Base-by-base conservation (phyloP, 2,329 filamentous ascomycete genomes). In the Fonsecaea monophora region DNA sequence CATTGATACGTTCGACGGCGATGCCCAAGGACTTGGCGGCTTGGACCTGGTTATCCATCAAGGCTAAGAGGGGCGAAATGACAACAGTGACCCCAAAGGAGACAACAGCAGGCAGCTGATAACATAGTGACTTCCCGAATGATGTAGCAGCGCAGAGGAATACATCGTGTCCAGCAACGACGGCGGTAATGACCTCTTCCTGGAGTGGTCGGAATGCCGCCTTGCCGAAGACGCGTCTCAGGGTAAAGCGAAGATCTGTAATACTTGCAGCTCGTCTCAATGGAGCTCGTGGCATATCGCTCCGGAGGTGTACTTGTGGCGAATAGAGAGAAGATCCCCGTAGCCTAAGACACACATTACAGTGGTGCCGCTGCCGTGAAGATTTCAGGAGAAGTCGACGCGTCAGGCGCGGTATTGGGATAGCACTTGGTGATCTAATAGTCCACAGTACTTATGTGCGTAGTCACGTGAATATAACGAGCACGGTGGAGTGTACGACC, bases 1-100 rank as follows among this genome's bases (percentile, higher is more conserved):
- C 92, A 77, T 97, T 97, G 72, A 97, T 90, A 0, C 92, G 92
- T 68, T 90, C 90, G 53, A 95, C 94, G 63, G 90, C 85, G 65
- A 98, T 90, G 25, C 89, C 89, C 50, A 91, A 87, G 61, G 86
- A 85, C 70, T 87, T 87, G 58, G 97, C 84, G 25, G 92, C 88
- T 72, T 91, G 89, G 53, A 98, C 92, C 84, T 98, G 94, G 75
- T 98, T 97, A 79, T 94, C 92, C 92, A 97, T 97, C 63, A 97
- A 84, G 71, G 93, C 94, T 48, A 97, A 83, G 42, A 97, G 83
- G 4, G 94, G 94, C 37, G 92, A 97, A 45, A 98, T 86, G 38
- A 97, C 94, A 66, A 98, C 89, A 0, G 93, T 97, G 71, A 97
- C 90, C 71, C 94, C 94, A 77, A 89, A 87, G 74, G 94, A 90